phyloP scores from a whole-genome alignment of 106 monocot genomes.

The Apostasia ramifera region DNA sequence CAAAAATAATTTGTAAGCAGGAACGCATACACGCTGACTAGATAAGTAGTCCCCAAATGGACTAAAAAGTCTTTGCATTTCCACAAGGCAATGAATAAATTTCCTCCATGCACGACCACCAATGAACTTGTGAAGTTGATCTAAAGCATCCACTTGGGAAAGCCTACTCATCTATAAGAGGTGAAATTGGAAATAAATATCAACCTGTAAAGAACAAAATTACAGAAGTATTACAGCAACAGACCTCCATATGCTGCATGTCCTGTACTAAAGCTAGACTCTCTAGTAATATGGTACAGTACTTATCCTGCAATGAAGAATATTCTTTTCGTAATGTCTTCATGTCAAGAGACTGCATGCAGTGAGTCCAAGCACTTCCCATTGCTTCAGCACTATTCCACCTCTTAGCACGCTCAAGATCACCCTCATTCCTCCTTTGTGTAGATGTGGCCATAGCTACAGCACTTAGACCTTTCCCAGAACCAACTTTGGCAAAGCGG shows the following conservation, averaged over 20 bases:
- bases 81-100: constrained; percentile 70
- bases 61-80: constrained; percentile 67
- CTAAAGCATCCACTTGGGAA: constrained; percentile 50
- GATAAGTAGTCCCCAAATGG: constrained; percentile 43
- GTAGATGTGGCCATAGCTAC: constrained; percentile 98
- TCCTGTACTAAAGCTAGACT: constrained; percentile 75
- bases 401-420: constrained; percentile 83
- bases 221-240: neutral
- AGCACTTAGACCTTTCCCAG: constrained; percentile 95
- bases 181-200: neutral
- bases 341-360: constrained; percentile 56
- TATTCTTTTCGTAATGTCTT: constrained; percentile 67
- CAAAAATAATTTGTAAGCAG: neutral
- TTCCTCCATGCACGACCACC: constrained; percentile 76
- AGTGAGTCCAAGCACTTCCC: constrained; percentile 87
- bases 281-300: constrained; percentile 73
- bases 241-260: constrained; percentile 73
- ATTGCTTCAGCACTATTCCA: constrained; percentile 96
- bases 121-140: constrained; percentile 30
- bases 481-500: constrained; percentile 78
- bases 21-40: constrained; percentile 52
- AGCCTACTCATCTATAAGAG: constrained; percentile 74
- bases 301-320: constrained; percentile 75
- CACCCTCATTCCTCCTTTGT: constrained; percentile 78
- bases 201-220: neutral